A percentile compares a stretch with the other conserved stretches of the same genome.
phyloP scores from a whole-genome alignment of 805 yeast species.

The Sugiyamaella valdiviana region DNA sequence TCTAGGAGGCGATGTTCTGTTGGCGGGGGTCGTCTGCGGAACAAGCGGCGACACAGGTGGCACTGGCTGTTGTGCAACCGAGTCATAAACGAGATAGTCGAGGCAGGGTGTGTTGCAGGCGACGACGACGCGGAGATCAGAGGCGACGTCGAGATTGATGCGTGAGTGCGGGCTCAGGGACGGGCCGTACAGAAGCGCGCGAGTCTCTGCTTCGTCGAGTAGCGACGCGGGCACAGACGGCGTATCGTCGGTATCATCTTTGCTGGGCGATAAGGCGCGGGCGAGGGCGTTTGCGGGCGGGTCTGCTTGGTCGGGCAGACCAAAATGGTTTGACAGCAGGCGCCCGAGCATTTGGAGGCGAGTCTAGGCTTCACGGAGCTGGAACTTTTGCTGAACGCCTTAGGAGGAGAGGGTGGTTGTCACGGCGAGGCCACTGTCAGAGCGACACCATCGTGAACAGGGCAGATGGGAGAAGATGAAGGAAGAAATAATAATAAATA shows the following conservation, averaged over 20 bases:
- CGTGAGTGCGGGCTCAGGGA: constrained; percentile 4
- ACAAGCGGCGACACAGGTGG: not conserved
- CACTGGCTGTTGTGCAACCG: not conserved
- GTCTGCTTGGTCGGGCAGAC: not conserved
- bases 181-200: constrained; percentile 22
- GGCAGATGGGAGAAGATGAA: no score
- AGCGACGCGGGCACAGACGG: constrained; percentile 17
- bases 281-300: not conserved
- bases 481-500: no score
- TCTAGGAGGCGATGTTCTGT: not conserved
- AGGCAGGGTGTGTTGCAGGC: constrained; percentile 13
- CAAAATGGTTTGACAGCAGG: constrained; percentile 12
- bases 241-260: constrained; percentile 6
- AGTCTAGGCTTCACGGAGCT: no score
- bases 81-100: constrained; percentile 16
- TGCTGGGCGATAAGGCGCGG: not conserved
- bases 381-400: no score
- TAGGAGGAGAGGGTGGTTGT: no score
- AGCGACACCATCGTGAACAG: no score
- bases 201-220: constrained; percentile 22
- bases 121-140: constrained; percentile 19
- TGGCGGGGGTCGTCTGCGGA: not conserved
- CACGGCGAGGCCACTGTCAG: no score
- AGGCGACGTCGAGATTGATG: constrained; percentile 10
- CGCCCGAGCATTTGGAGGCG: constrained; percentile 17